Evolutionary conservation across 2,329 filamentous ascomycete species (phyloP), one percentile per base, ranked within the genome.

Genomic region (Penicillium sp.): DNA sequence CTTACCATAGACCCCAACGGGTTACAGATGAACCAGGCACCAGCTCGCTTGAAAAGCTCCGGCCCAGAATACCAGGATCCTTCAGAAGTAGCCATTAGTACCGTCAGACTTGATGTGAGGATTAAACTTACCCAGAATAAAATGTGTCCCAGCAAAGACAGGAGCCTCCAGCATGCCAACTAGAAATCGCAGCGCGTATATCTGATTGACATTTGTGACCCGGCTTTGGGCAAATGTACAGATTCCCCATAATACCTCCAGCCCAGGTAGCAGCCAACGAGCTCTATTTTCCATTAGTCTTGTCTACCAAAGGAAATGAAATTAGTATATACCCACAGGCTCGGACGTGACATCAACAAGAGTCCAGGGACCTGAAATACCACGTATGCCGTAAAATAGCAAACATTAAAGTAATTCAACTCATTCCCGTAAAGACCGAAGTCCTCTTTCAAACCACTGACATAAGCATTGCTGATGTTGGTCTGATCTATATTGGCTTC

Each of bases 1-100:
- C 78, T 80, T 41, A 84, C 78, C 77, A 84, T 82, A n/a, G 72
- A 69, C 0, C 79, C 81, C 0, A 83, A 70, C 4, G 76, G 78
- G 7, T 80, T 78, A 21, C 77, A 79, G 0, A 80, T 74, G 46
- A 77, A 82, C 69, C 81, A 83, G 10, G 81, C 75, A 0, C 79
- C 79, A 2, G 80, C 79, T 2, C 82, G 75, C 58, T 84, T 84
- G 47, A 79, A 83, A 0, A 77, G 69, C 46, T 78, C 75, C 17
- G 74, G 69, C 1, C 72, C 72, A 2, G 69, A 65, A 51, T 78
- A 78, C 75, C 75, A 78, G 2, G 66, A 67, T 7, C 66, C 66
- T 68, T 18, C 30, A 47, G 10, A 17, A 5, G 21, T 24, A 13
- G 9, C 23, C 7, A 10, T 21, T 2, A 30, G 43, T 43, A 8